Percentiles rank a stretch among this genome's conserved stretches.
phyloP scores from a whole-genome alignment of 306 rosid genomes.

The Castanea sativa region DNA sequence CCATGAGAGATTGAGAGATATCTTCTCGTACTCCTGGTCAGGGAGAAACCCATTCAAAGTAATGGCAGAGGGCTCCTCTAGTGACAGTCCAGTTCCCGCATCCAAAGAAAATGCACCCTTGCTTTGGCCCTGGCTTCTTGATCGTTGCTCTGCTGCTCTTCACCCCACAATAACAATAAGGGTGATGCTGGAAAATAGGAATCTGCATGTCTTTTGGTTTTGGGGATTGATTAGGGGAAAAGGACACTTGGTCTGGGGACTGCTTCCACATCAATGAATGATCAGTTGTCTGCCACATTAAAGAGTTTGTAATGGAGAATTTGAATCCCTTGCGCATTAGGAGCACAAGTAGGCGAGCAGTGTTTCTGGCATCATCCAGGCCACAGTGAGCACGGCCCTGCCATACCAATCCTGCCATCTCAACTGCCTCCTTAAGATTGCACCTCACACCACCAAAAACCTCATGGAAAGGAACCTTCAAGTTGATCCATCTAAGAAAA shows the following conservation, averaged over 20 bases:
- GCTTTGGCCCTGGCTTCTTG: conserved; percentile 83
- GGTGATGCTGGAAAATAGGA: conserved; percentile 48
- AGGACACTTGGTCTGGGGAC: conserved; percentile 40
- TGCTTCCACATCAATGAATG: conserved; percentile 54
- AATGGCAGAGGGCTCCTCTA: conserved; percentile 81
- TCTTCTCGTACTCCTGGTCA: conserved; percentile 31
- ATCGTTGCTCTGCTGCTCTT: conserved; percentile 68
- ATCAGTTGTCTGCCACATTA: conserved; percentile 65
- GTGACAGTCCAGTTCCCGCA: conserved; percentile 84
- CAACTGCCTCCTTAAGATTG: conserved; percentile 91
- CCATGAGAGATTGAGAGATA: conserved; percentile 28
- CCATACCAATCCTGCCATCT: conserved; percentile 82
- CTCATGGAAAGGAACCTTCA: conserved; percentile 75
- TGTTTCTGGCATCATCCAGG: conserved; percentile 90
- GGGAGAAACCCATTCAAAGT: conserved; percentile 82
- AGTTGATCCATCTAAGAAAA: conserved; percentile 83
- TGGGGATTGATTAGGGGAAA: conserved; percentile 43
- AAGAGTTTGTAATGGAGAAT: conserved; percentile 68
- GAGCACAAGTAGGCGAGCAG: conserved; percentile 73
- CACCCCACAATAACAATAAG: conserved; percentile 80
- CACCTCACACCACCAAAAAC: conserved; percentile 79
- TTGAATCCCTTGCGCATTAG: conserved; percentile 77
- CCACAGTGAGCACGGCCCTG: conserved; percentile 96
- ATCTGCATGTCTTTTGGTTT: conserved; percentile 51
- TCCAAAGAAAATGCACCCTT: conserved; percentile 77